Evolutionary conservation across 257 asterid species (phyloP), one percentile per base, ranked within the genome.

Genomic region (Phtheirospermum japonicum): DNA sequence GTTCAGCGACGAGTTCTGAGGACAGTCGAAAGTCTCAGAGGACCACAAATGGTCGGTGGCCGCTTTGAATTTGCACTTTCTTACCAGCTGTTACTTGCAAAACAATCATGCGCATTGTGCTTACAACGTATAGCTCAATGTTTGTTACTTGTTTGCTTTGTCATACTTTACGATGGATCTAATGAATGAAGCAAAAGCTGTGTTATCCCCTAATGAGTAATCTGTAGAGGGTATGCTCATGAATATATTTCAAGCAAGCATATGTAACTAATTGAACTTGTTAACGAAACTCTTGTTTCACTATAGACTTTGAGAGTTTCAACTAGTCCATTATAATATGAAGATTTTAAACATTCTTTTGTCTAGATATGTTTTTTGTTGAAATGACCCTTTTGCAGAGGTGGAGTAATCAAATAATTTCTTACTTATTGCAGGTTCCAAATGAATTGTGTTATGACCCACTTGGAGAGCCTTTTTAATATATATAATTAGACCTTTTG

Each of bases 161-260:
- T 81, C 97, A 60, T 92, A 96, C 86, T 89, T 83, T 81, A 85
- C 82, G 82, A 92, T 92, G 99, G 93, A 81, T 76, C 94, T 89
- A 70, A 67, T 89, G 65, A 79, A 63, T 33, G 96, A 92, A 82
- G 98, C 97, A 13, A 97, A 92, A 83, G 74, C 73, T 36, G 86
- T 90, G 19, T 69, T 92, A 49, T 83, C 89, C 12, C 82, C 85
- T 68, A 83, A 74, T 68, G 95, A 89, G 55, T 80, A 95, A 61
- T 70, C 76, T 65, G 60, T 79, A 19, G 98, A 92, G 95, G 96
- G 96, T 91, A 81, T 63, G 57, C 50, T 57, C 17, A 13, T 33
- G 30, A 39, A 26, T 52, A 19, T 66, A 43, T 48, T 2, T 18
- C 57, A 56, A 14, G 28, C 4, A 39, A 26, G 51, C 19, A 49